phyloP scores from a whole-genome alignment of 257 asterid species.

The Przewalskia tangutica region DNA sequence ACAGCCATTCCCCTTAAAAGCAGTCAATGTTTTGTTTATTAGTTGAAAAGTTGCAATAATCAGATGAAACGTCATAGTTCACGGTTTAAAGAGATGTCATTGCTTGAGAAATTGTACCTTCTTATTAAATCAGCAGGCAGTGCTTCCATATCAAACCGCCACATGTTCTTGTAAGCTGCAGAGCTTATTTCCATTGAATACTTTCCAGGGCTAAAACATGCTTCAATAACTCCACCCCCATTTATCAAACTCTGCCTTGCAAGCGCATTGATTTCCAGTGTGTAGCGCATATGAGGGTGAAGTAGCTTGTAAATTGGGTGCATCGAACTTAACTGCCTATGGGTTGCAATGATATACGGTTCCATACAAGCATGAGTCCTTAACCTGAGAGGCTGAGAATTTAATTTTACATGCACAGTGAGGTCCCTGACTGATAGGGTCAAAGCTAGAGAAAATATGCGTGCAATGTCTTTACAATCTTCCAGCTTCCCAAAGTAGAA shows the following conservation, averaged over 20 bases:
- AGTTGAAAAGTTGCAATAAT: not conserved
- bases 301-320: constrained; percentile 69
- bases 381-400: constrained; percentile 67
- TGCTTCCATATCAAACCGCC: constrained; percentile 85
- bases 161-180: constrained; percentile 68
- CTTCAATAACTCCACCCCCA: constrained; percentile 87
- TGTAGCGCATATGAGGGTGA: constrained; percentile 88
- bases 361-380: constrained; percentile 91
- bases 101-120: constrained; percentile 28
- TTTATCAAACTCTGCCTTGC: constrained; percentile 77
- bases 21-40: not conserved
- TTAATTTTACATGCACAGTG: constrained; percentile 3
- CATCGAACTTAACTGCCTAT: constrained; percentile 81
- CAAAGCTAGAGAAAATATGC: constrained; percentile 17
- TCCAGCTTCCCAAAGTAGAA: not conserved
- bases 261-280: constrained; percentile 85
- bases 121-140: constrained; percentile 69
- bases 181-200: constrained; percentile 82
- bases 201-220: constrained; percentile 74
- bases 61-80: not conserved
- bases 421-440: not conserved
- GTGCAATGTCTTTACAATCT: not conserved
- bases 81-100: not conserved
- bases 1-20: constrained; percentile 73
- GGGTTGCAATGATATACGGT: constrained; percentile 75